phyloP scores from a whole-genome alignment of 2,329 filamentous ascomycete species.

The Fusarium marasasianum region DNA sequence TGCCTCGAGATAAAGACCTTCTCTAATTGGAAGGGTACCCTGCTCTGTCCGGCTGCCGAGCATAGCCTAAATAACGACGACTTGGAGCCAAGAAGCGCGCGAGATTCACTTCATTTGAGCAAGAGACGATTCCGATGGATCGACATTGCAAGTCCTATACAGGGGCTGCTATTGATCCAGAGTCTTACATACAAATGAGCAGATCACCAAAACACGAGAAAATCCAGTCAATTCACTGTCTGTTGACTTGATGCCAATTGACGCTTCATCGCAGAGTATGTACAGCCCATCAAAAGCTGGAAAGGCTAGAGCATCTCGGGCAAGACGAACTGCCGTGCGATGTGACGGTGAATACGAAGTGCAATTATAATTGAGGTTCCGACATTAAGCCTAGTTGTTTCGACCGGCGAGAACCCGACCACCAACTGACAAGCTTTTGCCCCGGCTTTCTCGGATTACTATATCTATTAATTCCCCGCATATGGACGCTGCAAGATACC shows the following conservation, averaged over 20 bases:
- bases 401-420: constrained; percentile 16
- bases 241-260: background rate
- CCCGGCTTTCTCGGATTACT: constrained; percentile 21
- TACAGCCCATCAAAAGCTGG: background rate
- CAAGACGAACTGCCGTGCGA: constrained; percentile 1
- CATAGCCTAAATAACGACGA: constrained; percentile 12
- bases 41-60: constrained; percentile 3
- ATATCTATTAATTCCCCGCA: constrained; percentile 24
- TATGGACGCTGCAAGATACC: constrained; percentile 1
- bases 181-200: background rate
- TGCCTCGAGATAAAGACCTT: constrained; percentile 18
- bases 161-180: background rate
- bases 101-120: constrained; percentile 33
- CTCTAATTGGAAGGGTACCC: constrained; percentile 20
- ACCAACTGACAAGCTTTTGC: constrained; percentile 34
- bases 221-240: background rate
- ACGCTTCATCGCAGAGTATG: background rate
- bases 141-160: constrained; percentile 30
- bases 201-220: background rate
- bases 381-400: constrained; percentile 24
- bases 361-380: constrained; percentile 26
- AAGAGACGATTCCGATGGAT: constrained; percentile 33
- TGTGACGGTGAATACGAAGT: constrained; percentile 29
- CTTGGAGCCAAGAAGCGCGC: constrained; percentile 29
- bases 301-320: constrained; percentile 6